Base-by-base conservation (phyloP, 129 eudicot species). In the Flaveria ramosissima region DNA sequence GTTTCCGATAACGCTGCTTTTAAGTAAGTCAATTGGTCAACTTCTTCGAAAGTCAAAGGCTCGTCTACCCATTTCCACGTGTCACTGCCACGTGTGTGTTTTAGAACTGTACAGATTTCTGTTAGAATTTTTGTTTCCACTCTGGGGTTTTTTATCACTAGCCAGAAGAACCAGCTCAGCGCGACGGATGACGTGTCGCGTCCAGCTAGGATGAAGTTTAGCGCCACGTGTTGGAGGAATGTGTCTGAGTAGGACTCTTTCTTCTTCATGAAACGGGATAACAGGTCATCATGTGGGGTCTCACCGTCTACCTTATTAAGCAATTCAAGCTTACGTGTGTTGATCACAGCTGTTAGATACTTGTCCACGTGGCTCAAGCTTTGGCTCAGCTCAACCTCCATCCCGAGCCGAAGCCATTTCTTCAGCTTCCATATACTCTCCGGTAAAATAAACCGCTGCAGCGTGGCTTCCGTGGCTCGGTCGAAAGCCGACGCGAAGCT, bases 111-210 rank as follows among this genome's bases (percentile, higher is more conserved):
- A 46, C 86, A 81, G 7, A 90, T 27, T 41, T 90, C 96, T 2
- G 36, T 74, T n/a, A 90, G 7, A 23, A 90, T 85, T 64, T 90
- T 85, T 10, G 62, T 85, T 62, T 90, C 96, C 0, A 88, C 92
- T 4, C 75, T 36, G 0, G 87, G 87, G 78, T 79, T 83, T 26
- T 36, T 77, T 1, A 78, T 85, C 6, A 90, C 90, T 0, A 87
- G 80, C 80, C 83, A 90, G 63, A 90, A 90, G 70, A 90, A 90
- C 96, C 96, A 90, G 77, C 96, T 90, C 21, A 90, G 86, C 41
- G 96, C 96, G 2, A 90, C 96, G 0, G 96, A 90, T 64, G 96
- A 87, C 36, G 96, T 90, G 89, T 90, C 96, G 15, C 92, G 92
- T 48, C 96, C 96, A 71, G 96, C 96, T 79, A 90, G 52, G 86